Conservation (phyloP, 2,329 filamentous ascomycete genomes). For the Tricladium varicosporioides region DNA sequence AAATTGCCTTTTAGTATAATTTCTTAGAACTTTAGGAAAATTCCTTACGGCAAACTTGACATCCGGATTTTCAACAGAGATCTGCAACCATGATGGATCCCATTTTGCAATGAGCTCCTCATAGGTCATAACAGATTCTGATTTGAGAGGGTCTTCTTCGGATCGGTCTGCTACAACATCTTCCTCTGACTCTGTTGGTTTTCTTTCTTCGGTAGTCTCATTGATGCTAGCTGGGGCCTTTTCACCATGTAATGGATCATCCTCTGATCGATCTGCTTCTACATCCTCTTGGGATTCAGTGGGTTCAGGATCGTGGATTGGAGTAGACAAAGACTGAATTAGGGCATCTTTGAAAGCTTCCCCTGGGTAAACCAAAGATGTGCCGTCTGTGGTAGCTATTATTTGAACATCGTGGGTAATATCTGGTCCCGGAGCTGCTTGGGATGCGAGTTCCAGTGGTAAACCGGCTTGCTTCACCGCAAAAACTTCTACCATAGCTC, state of each 20-base stretch:
- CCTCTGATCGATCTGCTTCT: conserved; percentile 25
- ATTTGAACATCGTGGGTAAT: conserved; percentile 29
- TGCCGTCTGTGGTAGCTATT: conserved; percentile 19
- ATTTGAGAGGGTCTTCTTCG: conserved; percentile 17
- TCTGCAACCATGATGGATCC: conserved; percentile 56
- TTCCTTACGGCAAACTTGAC: conserved; percentile 72
- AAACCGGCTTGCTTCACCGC: conserved; percentile 44
- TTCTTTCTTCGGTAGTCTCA: conserved; percentile 18
- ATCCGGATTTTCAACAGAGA: conserved; percentile 54
- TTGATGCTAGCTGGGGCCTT: conserved; percentile 11
- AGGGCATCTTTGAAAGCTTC: conserved; percentile 16
- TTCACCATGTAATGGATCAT: conserved; percentile 24
- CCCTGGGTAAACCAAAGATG: conserved; percentile 24
- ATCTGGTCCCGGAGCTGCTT: conserved; percentile 14
- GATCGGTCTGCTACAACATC: conserved; percentile 30
- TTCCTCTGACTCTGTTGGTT: conserved; percentile 29
- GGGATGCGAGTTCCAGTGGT: conserved; percentile 23
- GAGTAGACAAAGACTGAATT: conserved; percentile 13
- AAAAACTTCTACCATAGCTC: conserved; percentile 55
- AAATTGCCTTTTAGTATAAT: conserved; percentile 15
- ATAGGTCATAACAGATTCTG: conserved; percentile 26
- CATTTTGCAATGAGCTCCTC: conserved; percentile 40
- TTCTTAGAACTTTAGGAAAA: background rate
- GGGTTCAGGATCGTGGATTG: conserved; percentile 19
- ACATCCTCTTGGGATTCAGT: conserved; percentile 31